Evolutionary conservation across 2,329 filamentous ascomycete genomes (phyloP), one percentile per base, ranked within the genome.

Genomic region (Huntiella bhutanensis): DNA sequence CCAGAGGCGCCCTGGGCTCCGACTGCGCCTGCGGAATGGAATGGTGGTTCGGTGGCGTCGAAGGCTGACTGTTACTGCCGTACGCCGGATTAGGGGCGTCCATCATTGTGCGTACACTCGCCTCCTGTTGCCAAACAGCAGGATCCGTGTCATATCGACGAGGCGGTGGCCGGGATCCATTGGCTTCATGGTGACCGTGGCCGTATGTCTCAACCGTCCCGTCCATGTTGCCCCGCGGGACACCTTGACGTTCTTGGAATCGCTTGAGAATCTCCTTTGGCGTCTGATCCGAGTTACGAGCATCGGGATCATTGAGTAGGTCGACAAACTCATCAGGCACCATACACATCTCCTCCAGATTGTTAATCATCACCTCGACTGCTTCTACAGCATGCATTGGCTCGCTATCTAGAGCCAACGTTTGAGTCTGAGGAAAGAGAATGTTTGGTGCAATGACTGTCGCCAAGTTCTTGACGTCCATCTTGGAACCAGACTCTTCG

Each of bases 371-470:
- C 51, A 81, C 79, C 59, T 93, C 82, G 19, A 98, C 85, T 12
- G 91, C 87, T 56, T 91, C 83, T 51, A 98, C 95, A 28, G 88
- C 86, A 56, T 82, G 73, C 65, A 96, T 95, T 51, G 86, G 91
- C 54, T 94, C 86, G 56, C 79, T 77, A 54, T 92, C 88, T 52
- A 86, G 73, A 38, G 73, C 75, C 5, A 72, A 68, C 42, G 69
- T 71, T 58, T 79, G 81, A 37, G 72, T 64, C 53, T 68, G 69
- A 53, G 80, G 82, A 55, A 82, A 87, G 10, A 95, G 70, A 51
- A 98, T 85, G 56, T 98, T 98, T 0, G 91, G 91, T 4, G 88
- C 87, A 61, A 98, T 95, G 52, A 98, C 91, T 3, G 92, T 96
- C 3, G 91, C 85, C 52, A 98, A 72, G 57, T 98, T 98, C 66